Conservation (phyloP, 345 rosid species). For the Acer negundo region DNA sequence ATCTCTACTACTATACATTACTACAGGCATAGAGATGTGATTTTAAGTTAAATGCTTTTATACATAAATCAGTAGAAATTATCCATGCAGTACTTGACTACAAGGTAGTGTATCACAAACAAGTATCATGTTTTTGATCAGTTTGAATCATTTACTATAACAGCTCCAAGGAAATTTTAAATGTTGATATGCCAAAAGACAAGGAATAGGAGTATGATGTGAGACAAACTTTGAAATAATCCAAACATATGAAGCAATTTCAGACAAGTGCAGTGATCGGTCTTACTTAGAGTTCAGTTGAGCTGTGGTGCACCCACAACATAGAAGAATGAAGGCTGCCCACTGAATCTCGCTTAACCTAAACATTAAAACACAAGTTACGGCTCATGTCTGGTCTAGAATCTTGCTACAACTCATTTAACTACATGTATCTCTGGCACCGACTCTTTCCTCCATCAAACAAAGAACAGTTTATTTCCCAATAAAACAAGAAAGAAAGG, state of each 20-base stretch:
- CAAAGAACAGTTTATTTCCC: background rate
- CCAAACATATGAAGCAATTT: slow-evolving; percentile 4
- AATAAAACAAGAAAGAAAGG: background rate
- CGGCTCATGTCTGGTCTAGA: background rate
- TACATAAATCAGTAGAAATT: background rate
- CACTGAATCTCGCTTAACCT: slow-evolving; percentile 96
- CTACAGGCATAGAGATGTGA: background rate
- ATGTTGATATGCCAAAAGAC: background rate
- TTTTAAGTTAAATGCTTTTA: background rate
- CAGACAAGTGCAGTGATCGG: slow-evolving; percentile 7
- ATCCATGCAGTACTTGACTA: background rate
- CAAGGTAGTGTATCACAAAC: slow-evolving; percentile 8
- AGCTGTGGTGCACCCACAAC: slow-evolving; percentile 98
- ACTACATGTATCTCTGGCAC: slow-evolving; percentile 11
- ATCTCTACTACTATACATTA: background rate
- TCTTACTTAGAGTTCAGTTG: slow-evolving; percentile 89
- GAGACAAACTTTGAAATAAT: slow-evolving; percentile 8
- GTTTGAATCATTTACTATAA: background rate
- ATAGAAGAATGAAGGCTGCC: slow-evolving; percentile 89
- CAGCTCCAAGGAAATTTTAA: background rate
- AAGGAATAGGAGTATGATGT: background rate
- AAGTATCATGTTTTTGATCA: background rate
- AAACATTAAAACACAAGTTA: background rate
- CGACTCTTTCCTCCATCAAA: slow-evolving; percentile 15
- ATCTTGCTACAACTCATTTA: slow-evolving; percentile 6